Percentiles rank a stretch among this genome's conserved stretches.
Conservation (phyloP, 148 eudicot species). For the Talinum fruticosum region DNA sequence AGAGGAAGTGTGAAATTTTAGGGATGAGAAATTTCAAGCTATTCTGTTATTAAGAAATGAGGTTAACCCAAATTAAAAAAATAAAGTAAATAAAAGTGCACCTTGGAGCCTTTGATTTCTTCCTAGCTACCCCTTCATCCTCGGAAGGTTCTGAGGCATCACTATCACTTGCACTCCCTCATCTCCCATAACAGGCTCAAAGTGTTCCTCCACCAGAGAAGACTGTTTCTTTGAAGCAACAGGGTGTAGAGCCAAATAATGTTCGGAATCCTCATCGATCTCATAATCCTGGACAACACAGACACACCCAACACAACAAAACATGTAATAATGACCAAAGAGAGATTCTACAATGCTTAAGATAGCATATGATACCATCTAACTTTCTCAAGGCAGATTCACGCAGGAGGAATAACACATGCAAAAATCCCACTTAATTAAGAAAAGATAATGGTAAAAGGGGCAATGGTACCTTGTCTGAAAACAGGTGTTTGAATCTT, state of each 20-base stretch:
- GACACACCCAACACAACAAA: not conserved
- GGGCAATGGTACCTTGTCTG: conserved; percentile 75
- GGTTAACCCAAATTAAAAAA: not conserved
- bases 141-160: not conserved
- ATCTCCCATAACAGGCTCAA: not conserved
- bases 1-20: not conserved
- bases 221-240: not conserved
- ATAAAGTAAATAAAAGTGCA: not conserved
- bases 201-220: not conserved
- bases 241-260: not conserved
- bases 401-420: not conserved
- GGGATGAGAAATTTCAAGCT: not conserved
- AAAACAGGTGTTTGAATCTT: conserved; percentile 60
- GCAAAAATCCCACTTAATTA: not conserved
- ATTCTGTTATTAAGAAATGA: not conserved
- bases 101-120: not conserved
- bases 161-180: conserved; percentile 5
- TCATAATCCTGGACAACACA: conserved; percentile 10
- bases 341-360: not conserved
- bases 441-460: not conserved
- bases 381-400: not conserved
- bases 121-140: not conserved
- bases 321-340: not conserved
- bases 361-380: not conserved
- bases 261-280: not conserved